A percentile compares a stretch with the other conserved stretches of the same genome.
phyloP scores from a whole-genome alignment of 78 protist genomes.

The Cavenderia fasciculata region DNA sequence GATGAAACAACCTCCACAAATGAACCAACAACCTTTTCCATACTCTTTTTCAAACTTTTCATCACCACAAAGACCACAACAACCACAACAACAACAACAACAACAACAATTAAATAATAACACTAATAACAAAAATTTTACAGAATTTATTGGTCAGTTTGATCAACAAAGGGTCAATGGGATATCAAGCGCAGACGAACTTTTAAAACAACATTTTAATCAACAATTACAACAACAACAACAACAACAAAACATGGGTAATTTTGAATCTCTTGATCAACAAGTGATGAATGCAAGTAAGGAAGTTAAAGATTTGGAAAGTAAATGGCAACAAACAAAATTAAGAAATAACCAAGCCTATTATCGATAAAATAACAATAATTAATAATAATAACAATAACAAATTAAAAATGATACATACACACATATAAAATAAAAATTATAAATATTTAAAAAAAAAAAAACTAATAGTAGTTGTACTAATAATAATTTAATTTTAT shows the following conservation, averaged over 20 bases:
- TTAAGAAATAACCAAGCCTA: constrained; percentile 19
- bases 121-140: not conserved
- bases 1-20: not conserved
- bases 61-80: not conserved
- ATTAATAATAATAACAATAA: constrained; percentile 19
- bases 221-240: not conserved
- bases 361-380: constrained; percentile 21
- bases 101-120: not conserved
- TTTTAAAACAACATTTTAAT: not conserved
- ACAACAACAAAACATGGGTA: not conserved
- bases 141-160: constrained; percentile 9
- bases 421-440: too few relatives aligned
- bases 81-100: not conserved
- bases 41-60: constrained; percentile 23
- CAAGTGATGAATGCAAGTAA: constrained; percentile 16
- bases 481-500: too few relatives aligned
- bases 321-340: constrained; percentile 46
- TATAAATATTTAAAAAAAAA: too few relatives aligned
- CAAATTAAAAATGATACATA: too few relatives aligned
- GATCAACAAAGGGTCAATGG: constrained; percentile 3
- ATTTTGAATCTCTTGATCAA: constrained; percentile 31
- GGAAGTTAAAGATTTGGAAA: constrained; percentile 57
- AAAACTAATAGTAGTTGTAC: too few relatives aligned
- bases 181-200: too few relatives aligned
- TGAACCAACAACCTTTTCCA: constrained; percentile 11